phyloP scores from a whole-genome alignment of 2,329 filamentous ascomycete genomes.

The Aspergillus texensis region DNA sequence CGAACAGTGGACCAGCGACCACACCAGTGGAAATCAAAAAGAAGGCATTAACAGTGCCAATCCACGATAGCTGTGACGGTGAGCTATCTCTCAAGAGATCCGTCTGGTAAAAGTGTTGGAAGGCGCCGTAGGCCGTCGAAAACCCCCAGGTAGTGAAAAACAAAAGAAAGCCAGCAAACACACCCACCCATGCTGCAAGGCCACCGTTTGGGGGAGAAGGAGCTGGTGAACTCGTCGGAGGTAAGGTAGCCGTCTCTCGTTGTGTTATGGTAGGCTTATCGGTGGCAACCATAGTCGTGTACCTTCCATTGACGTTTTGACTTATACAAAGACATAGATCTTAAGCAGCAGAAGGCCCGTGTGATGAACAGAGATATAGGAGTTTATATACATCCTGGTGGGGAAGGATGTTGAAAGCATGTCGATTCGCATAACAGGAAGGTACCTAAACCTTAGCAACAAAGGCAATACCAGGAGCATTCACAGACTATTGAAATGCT shows the following conservation, averaged over 20 bases:
- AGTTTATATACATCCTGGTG: background rate
- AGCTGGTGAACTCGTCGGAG: background rate
- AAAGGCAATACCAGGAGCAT: background rate
- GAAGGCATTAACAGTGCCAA: constrained; percentile 47
- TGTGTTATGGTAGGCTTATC: background rate
- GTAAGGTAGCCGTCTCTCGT: background rate
- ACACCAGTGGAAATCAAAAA: constrained; percentile 49
- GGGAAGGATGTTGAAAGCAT: background rate
- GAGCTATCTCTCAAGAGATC: constrained; percentile 22
- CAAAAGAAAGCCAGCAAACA: constrained; percentile 23
- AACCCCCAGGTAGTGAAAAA: constrained; percentile 27
- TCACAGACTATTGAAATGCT: background rate
- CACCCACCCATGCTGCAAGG: constrained; percentile 23
- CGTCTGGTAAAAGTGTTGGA: constrained; percentile 29
- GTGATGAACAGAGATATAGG: background rate
- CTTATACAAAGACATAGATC: background rate
- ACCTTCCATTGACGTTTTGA: background rate
- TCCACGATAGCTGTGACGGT: constrained; percentile 46
- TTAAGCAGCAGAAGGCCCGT: background rate
- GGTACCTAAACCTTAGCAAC: background rate
- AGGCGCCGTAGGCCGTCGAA: constrained; percentile 26
- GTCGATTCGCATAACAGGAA: background rate
- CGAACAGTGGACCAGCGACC: constrained; percentile 48
- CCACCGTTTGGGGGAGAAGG: constrained; percentile 21
- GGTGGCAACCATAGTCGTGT: background rate